phyloP scores from a whole-genome alignment of 306 rosid genomes.

The Cicer yamashitae region DNA sequence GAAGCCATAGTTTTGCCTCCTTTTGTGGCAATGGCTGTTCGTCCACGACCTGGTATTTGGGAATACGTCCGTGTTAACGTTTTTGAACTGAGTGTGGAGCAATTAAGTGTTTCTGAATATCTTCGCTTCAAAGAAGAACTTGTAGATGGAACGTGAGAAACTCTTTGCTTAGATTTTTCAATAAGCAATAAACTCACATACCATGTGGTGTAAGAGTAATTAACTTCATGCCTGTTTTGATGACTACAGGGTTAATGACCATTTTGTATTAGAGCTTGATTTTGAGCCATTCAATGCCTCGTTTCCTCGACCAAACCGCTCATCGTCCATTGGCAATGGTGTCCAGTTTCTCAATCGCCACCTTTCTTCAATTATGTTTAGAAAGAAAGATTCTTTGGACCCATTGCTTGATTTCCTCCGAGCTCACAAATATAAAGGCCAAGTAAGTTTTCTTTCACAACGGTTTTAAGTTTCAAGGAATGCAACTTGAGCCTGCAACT shows the following conservation, averaged over 20 bases:
- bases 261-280: conserved; percentile 77
- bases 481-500: conserved; percentile 3
- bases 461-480: conserved; percentile 12
- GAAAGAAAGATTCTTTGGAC: conserved; percentile 72
- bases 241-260: conserved; percentile 51
- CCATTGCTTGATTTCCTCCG: conserved; percentile 93
- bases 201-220: conserved; percentile 34
- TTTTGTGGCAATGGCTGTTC: conserved; percentile 87
- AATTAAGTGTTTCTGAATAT: conserved; percentile 77
- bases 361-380: conserved; percentile 89
- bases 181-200: not conserved
- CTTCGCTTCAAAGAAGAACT: conserved; percentile 86
- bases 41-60: conserved; percentile 94
- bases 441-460: conserved; percentile 55
- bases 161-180: conserved; percentile 32
- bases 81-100: conserved; percentile 82
- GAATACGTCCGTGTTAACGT: conserved; percentile 84
- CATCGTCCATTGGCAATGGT: conserved; percentile 98
- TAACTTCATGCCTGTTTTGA: conserved; percentile 12
- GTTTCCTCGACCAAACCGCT: conserved; percentile 80
- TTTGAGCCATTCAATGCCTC: conserved; percentile 89
- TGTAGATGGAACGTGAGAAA: conserved; percentile 66
- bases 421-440: conserved; percentile 75
- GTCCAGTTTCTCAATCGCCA: conserved; percentile 97
- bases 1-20: conserved; percentile 82